These are phyloP conservation scores for Bauhinia variegata DNA, from an alignment of 306 rosid genomes.

Conservation along the genomic window DNA sequence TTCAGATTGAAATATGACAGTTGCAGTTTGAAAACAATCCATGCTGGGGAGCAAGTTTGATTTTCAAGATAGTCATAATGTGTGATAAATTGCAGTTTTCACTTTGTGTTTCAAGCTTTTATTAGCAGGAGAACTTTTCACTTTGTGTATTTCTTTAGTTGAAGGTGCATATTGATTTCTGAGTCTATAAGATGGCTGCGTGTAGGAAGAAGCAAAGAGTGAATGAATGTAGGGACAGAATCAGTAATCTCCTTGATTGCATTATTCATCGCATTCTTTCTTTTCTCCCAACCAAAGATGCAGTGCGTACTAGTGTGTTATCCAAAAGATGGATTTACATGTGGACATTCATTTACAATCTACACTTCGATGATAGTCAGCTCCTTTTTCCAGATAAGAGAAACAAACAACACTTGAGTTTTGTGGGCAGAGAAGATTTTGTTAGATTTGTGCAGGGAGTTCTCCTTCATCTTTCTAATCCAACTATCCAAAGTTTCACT, in stretches of 20 bases:
- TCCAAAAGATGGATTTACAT: slow-evolving; percentile 21
- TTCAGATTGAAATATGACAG: too few relatives aligned
- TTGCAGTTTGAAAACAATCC: too few relatives aligned
- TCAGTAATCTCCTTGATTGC: slow-evolving; percentile 18
- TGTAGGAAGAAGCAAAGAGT: neutral
- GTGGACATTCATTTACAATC: slow-evolving; percentile 26
- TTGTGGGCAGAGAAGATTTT: too few relatives aligned
- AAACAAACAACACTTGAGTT: neutral
- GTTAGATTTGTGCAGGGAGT: too few relatives aligned
- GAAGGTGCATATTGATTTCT: too few relatives aligned
- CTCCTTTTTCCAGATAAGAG: neutral
- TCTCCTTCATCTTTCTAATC: too few relatives aligned
- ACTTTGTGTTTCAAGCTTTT: too few relatives aligned
- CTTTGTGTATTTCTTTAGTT: too few relatives aligned
- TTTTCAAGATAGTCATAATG: too few relatives aligned
- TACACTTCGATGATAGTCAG: neutral
- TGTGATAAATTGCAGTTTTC: too few relatives aligned
- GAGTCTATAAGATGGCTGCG: neutral
- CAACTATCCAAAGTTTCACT: slow-evolving; percentile 4
- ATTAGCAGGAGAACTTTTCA: too few relatives aligned
- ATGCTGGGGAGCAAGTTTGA: too few relatives aligned
- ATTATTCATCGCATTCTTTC: slow-evolving; percentile 19
- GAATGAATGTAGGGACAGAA: neutral
- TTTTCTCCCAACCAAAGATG: slow-evolving; percentile 11
- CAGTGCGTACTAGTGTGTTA: slow-evolving; percentile 30